phyloP scores from a whole-genome alignment of 169 alveolate genomes.

The Cyclospora cayetanensis region DNA sequence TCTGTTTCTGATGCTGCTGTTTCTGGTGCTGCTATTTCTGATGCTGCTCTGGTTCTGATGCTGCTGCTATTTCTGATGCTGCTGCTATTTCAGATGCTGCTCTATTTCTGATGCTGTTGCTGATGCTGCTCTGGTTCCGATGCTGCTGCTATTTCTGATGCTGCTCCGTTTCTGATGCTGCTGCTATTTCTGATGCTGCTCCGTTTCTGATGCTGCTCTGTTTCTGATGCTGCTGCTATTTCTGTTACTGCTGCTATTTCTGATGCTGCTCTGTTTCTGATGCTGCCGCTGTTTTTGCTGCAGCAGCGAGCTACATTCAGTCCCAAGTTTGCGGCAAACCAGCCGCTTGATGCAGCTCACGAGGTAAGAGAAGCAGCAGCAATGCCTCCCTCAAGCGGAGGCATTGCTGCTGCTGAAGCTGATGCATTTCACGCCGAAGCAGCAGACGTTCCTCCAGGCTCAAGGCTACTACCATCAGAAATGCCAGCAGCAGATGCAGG shows the following conservation, averaged over 20 bases:
- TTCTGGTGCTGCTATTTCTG: not conserved
- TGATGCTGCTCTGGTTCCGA: not conserved
- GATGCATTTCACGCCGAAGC: not conserved
- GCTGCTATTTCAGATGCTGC: no score
- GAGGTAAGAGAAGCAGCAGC: not conserved
- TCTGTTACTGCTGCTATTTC: not conserved
- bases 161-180: slow-evolving; percentile 2
- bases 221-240: not conserved
- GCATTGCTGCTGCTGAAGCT: not conserved
- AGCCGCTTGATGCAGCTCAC: slow-evolving; percentile 4
- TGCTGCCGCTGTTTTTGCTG: not conserved
- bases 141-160: not conserved
- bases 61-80: not conserved
- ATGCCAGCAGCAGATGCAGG: not conserved
- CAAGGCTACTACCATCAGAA: no score
- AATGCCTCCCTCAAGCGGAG: not conserved
- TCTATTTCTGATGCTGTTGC: slow-evolving; percentile 29
- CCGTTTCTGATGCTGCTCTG: not conserved
- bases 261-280: not conserved
- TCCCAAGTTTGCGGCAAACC: slow-evolving; percentile 18
- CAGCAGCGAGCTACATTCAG: not conserved
- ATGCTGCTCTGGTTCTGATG: not conserved
- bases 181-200: not conserved
- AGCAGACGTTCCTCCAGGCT: not conserved
- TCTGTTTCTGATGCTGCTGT: no score